phyloP scores from a whole-genome alignment of 257 asterid genomes.

The Nicotiana obtusifolia region DNA sequence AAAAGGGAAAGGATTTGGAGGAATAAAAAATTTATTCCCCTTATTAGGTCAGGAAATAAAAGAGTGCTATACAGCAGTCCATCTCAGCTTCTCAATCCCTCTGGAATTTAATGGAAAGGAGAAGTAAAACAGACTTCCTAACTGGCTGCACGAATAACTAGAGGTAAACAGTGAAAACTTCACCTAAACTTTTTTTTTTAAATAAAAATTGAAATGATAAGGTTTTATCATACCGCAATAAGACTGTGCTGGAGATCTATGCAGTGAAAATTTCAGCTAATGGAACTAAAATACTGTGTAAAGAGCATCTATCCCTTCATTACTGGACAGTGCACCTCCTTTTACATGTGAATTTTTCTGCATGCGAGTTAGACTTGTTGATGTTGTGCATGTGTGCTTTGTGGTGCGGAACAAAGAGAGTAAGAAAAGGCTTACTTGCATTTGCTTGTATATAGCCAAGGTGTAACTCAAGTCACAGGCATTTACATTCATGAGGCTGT shows the following conservation, averaged over 20 bases:
- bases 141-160: background rate
- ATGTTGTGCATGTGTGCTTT: background rate
- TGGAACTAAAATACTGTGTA: background rate
- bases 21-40: background rate
- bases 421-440: constrained; percentile 54
- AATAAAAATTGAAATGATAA: no score
- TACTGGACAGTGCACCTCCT: background rate
- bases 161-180: background rate
- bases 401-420: constrained; percentile 9
- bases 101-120: background rate
- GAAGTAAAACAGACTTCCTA: background rate
- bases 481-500: constrained; percentile 95
- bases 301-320: background rate
- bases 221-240: no score
- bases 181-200: background rate
- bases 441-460: constrained; percentile 54
- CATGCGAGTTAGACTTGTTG: background rate
- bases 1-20: background rate
- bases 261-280: background rate
- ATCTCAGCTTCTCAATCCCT: background rate
- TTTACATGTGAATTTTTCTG: background rate
- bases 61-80: background rate
- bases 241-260: no score
- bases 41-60: background rate
- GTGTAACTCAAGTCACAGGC: constrained; percentile 76